Conservation (phyloP, 768 basidiomycete species). For the Tulasnella sp. region DNA sequence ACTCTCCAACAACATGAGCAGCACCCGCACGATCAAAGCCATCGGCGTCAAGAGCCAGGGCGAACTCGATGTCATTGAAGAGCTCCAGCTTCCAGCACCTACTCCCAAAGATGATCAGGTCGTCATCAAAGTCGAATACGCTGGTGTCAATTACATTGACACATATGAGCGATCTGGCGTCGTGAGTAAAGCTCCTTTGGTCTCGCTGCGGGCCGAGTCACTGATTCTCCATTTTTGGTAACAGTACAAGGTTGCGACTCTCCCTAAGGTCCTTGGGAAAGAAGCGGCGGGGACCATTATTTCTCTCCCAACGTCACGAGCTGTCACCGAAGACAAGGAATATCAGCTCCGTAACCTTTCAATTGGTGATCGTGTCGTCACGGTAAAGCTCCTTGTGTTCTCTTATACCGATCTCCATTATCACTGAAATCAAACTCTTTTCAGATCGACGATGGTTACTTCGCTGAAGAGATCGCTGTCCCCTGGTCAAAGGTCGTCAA, state of each 20-base stretch:
- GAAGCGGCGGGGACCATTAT: slow-evolving; percentile 81
- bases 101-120: slow-evolving; percentile 62
- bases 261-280: slow-evolving; percentile 72
- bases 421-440: background rate
- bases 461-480: slow-evolving; percentile 72
- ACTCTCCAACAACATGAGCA: slow-evolving; percentile 31
- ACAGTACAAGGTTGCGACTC: slow-evolving; percentile 59
- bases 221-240: background rate
- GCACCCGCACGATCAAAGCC: slow-evolving; percentile 59
- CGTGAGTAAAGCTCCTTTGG: slow-evolving; percentile 44
- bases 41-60: slow-evolving; percentile 75
- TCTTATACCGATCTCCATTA: no score
- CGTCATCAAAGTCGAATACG: slow-evolving; percentile 64
- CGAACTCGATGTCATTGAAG: slow-evolving; percentile 68
- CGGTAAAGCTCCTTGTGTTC: slow-evolving; percentile 50
- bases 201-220: slow-evolving; percentile 39
- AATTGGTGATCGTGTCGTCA: slow-evolving; percentile 73
- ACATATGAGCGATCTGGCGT: slow-evolving; percentile 67
- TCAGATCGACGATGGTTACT: slow-evolving; percentile 46
- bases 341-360: slow-evolving; percentile 67
- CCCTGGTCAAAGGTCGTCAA: slow-evolving; percentile 65
- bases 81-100: slow-evolving; percentile 63
- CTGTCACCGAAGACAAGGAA: slow-evolving; percentile 61
- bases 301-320: slow-evolving; percentile 67
- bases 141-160: slow-evolving; percentile 87